Evolutionary conservation across 371 early-diverging fungal species (phyloP), one percentile per base, ranked within the genome.

Genomic region (Racocetra persica): DNA sequence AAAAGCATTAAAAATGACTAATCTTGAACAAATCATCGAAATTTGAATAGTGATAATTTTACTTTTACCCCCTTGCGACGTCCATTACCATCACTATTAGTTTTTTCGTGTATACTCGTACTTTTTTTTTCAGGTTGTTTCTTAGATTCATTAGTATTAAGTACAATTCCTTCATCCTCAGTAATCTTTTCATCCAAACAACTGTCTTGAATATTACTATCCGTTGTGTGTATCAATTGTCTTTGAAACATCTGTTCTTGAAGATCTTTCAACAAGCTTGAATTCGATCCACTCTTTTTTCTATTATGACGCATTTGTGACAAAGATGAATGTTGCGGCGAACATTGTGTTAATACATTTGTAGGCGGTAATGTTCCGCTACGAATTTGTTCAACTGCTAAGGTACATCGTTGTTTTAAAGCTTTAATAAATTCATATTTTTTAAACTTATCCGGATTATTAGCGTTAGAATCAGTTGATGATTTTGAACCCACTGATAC

Each of bases 381-480:
- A 22, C 84, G 81, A n/a, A 85, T 80, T 57, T 85, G 86, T 55
- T 85, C 86, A 8, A 85, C 57, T 18, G 83, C 80, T 5, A 85
- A 55, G 16, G 82, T 76, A 65, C 86, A 85, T 49, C 86, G 70
- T 5, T 85, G 84, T 26, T 85, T 71, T 22, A 85, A 26, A 5
- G 63, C 78, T 49, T 82, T 84, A 0, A 84, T 77, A 36, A 85
- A 85, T 62, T 85, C 86, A 63, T 85, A 85, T 76, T 85, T 85
- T 69, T 85, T 85, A 72, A 85, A 85, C n/a, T 82, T 77, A n/a
- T 84, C 83, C 57, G 82, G 83, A 55, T 73, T 73, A 49, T 83
- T 77, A 24, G 7, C 36, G 4, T 5, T 8, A 32, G 75, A 18
- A 28, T 49, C 41, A 18, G 65, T 49, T 32, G 65, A 63, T 26